Percentiles rank a stretch among this genome's conserved stretches.
These are phyloP conservation scores for Termitomyces sp. DNA, from an alignment of 768 basidiomycete genomes.

Conservation along the genomic window DNA sequence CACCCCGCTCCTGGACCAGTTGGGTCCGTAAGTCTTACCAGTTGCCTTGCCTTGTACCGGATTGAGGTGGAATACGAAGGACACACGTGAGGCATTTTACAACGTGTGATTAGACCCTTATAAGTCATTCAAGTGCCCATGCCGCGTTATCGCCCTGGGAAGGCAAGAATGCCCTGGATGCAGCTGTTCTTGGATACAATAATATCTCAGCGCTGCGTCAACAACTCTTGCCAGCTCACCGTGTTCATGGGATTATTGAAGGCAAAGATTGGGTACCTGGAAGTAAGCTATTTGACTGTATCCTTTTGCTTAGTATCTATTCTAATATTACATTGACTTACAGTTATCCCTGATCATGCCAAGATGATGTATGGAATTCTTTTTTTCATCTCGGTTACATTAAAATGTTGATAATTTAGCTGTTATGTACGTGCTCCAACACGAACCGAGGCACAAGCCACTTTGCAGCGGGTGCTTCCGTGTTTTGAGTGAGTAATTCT, in stretches of 20 bases:
- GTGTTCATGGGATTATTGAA: slow-evolving; percentile 75
- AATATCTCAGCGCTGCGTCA: slow-evolving; percentile 78
- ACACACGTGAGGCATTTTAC: slow-evolving; percentile 49
- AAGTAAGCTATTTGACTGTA: slow-evolving; percentile 32
- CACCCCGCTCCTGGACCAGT: slow-evolving; percentile 78
- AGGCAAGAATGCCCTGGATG: slow-evolving; percentile 78
- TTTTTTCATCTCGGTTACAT: not conserved
- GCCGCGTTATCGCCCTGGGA: slow-evolving; percentile 82
- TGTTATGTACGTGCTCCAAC: slow-evolving; percentile 75
- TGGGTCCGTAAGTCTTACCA: slow-evolving; percentile 57
- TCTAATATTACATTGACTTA: not conserved
- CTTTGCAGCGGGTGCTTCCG: slow-evolving; percentile 53
- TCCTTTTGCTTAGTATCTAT: not conserved
- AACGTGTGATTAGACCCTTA: not conserved
- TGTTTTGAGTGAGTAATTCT: slow-evolving; percentile 36
- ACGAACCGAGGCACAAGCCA: slow-evolving; percentile 50
- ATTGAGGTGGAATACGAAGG: slow-evolving; percentile 63
- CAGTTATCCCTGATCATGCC: slow-evolving; percentile 82
- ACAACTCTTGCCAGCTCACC: slow-evolving; percentile 70
- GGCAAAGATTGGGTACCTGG: slow-evolving; percentile 74
- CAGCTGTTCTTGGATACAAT: slow-evolving; percentile 80
- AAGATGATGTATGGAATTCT: slow-evolving; percentile 50
- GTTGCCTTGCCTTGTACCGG: slow-evolving; percentile 57
- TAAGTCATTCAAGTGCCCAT: slow-evolving; percentile 49
- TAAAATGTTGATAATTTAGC: slow-evolving; percentile 21